Evolutionary conservation across 306 rosid species (phyloP).

Genomic region (Trifolium repens): DNA sequence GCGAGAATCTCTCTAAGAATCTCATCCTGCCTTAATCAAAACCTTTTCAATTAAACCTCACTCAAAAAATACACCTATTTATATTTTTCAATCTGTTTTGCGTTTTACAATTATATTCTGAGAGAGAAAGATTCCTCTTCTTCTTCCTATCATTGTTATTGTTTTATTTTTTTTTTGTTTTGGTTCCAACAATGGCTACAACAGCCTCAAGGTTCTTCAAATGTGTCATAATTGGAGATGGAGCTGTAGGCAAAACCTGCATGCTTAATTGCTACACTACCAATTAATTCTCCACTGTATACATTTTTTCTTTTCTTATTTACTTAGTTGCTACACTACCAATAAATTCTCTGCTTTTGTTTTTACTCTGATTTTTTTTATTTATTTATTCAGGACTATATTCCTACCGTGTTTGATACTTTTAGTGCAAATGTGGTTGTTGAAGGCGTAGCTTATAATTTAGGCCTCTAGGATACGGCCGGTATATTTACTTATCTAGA

Average conservation of each 20-base stretch:
- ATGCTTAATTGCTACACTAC: slow-evolving; percentile 95
- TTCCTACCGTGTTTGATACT: slow-evolving; percentile 78
- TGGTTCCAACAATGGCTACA: slow-evolving; percentile 70
- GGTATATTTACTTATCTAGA: slow-evolving; percentile 45
- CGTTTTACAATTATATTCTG: slow-evolving; percentile 11
- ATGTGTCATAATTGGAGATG: slow-evolving; percentile 92
- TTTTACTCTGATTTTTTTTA: slow-evolving; percentile 37
- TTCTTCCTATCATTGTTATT: too few species aligned
- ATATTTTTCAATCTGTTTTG: neutral
- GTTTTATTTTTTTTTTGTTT: neutral
- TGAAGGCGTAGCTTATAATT: slow-evolving; percentile 57
- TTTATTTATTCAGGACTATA: slow-evolving; percentile 72
- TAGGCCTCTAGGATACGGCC: slow-evolving; percentile 77
- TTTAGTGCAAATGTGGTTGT: slow-evolving; percentile 64
- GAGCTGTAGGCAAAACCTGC: slow-evolving; percentile 96
- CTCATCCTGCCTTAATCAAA: slow-evolving; percentile 44
- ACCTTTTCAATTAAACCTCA: slow-evolving; percentile 52
- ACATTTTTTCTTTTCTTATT: neutral
- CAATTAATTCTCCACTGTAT: slow-evolving; percentile 86
- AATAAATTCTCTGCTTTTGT: neutral
- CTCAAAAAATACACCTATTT: slow-evolving; percentile 41
- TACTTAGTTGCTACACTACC: too few species aligned
- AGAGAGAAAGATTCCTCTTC: slow-evolving; percentile 19
- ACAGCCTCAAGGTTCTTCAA: slow-evolving; percentile 85
- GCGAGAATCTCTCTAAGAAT: neutral